Percentiles rank a stretch among this genome's conserved stretches.
Conservation (phyloP, 2,329 filamentous ascomycete species). For the Pyrenophora teres region DNA sequence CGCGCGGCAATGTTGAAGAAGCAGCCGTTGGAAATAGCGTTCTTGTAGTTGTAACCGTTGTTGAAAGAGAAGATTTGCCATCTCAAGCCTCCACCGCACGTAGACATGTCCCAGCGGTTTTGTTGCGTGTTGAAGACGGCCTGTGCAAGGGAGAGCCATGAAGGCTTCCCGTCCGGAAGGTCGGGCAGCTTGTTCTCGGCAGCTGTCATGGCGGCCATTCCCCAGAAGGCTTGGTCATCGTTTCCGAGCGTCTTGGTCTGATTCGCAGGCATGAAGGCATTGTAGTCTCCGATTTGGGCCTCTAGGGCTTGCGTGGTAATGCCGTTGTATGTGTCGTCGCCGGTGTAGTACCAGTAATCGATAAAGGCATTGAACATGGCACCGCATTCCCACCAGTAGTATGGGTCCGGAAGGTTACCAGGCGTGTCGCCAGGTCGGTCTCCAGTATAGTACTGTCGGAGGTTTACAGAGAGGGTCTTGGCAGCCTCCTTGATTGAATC, state of each 20-base stretch:
- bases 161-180: conserved; percentile 56
- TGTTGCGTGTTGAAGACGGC: conserved; percentile 77
- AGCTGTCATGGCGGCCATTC: conserved; percentile 62
- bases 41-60: conserved; percentile 80
- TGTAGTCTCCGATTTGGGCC: conserved; percentile 72
- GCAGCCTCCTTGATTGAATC: conserved; percentile 67
- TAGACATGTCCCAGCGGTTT: conserved; percentile 68
- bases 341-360: conserved; percentile 52
- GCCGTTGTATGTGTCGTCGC: conserved; percentile 46
- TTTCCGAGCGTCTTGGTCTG: conserved; percentile 63
- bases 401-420: conserved; percentile 57
- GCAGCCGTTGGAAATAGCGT: conserved; percentile 77
- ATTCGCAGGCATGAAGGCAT: conserved; percentile 78
- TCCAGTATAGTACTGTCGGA: conserved; percentile 69
- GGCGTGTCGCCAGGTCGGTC: conserved; percentile 64
- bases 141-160: conserved; percentile 69
- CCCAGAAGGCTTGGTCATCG: conserved; percentile 65
- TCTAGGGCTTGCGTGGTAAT: conserved; percentile 63
- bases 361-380: conserved; percentile 49
- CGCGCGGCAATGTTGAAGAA: conserved; percentile 83
- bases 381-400: conserved; percentile 52
- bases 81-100: conserved; percentile 72
- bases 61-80: conserved; percentile 85
- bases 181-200: conserved; percentile 58
- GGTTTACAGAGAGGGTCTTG: conserved; percentile 62